These are phyloP conservation scores for Metschnikowia gelsemii DNA, from an alignment of 805 yeast genomes.

Conservation along the genomic window DNA sequence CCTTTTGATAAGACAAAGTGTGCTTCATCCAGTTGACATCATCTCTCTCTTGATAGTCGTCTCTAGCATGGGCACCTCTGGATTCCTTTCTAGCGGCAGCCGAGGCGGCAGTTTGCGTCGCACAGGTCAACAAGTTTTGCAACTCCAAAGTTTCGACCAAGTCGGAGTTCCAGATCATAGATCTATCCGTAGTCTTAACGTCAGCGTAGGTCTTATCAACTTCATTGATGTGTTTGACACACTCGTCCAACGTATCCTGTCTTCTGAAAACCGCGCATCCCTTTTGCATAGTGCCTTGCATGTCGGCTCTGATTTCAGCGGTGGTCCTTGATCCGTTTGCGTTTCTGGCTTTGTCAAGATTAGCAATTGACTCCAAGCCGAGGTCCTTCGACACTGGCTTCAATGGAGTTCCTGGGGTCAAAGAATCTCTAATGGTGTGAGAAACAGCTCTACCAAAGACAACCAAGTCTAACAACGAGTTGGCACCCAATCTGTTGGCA, in stretches of 20 bases:
- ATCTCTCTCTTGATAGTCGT: conserved; percentile 94
- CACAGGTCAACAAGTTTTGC: conserved; percentile 95
- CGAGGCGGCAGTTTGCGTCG: conserved; percentile 89
- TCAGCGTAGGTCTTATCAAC: conserved; percentile 74
- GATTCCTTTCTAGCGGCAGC: conserved; percentile 97
- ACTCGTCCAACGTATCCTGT: conserved; percentile 86
- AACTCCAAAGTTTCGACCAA: conserved; percentile 93
- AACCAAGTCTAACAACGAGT: conserved; percentile 92
- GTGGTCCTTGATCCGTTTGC: conserved; percentile 82
- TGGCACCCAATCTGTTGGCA: conserved; percentile 98
- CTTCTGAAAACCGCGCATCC: conserved; percentile 97
- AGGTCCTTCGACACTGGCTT: conserved; percentile 79
- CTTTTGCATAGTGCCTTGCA: conserved; percentile 96
- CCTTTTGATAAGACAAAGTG: conserved; percentile 85
- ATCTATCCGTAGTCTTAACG: conserved; percentile 88
- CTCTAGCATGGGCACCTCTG: conserved; percentile 99
- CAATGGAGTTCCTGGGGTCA: conserved; percentile 87
- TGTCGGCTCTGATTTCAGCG: conserved; percentile 82
- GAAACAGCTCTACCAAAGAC: conserved; percentile 99
- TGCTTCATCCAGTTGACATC: conserved; percentile 98
- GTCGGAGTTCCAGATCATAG: conserved; percentile 99
- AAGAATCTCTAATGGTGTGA: conserved; percentile 79
- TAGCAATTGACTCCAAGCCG: conserved; percentile 86
- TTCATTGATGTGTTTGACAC: conserved; percentile 73
- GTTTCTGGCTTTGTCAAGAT: conserved; percentile 83